Conservation (phyloP, 352 stramenopile genomes). For the Phytophthora cajani region DNA sequence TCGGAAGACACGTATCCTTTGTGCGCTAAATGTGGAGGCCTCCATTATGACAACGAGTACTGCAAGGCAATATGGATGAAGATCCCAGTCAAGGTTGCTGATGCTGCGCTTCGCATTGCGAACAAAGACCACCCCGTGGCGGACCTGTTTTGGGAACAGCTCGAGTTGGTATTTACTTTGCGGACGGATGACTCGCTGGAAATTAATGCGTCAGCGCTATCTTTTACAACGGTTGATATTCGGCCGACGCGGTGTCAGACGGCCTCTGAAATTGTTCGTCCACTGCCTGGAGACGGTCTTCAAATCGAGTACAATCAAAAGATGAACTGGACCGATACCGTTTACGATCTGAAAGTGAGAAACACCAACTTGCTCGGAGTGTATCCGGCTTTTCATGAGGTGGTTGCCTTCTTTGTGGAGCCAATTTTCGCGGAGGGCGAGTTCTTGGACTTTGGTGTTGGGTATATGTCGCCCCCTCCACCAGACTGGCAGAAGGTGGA, state of each 20-base stretch:
- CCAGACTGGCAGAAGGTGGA: constrained; percentile 87
- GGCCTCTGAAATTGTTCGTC: constrained; percentile 74
- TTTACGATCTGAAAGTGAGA: constrained; percentile 71
- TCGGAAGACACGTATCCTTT: constrained; percentile 83
- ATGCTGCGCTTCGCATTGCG: constrained; percentile 78
- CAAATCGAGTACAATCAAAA: constrained; percentile 86
- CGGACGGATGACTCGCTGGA: constrained; percentile 86
- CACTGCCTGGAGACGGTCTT: constrained; percentile 68
- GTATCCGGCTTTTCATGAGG: constrained; percentile 69
- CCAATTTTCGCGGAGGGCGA: constrained; percentile 54
- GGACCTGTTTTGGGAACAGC: constrained; percentile 83
- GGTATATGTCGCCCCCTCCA: constrained; percentile 66
- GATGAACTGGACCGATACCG: constrained; percentile 76
- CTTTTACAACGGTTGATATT: constrained; percentile 70
- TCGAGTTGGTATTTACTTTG: constrained; percentile 80
- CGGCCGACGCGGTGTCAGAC: constrained; percentile 55
- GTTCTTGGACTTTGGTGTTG: constrained; percentile 68
- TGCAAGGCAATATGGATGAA: constrained; percentile 85
- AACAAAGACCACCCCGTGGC: constrained; percentile 61
- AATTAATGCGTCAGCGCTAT: constrained; percentile 62
- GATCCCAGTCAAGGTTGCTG: constrained; percentile 76
- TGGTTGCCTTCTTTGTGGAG: constrained; percentile 67
- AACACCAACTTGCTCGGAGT: constrained; percentile 85
- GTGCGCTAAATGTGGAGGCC: constrained; percentile 64
- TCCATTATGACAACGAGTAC: constrained; percentile 66